A percentile compares a stretch with the other conserved stretches of the same genome.
phyloP scores from a whole-genome alignment of 805 yeast species.

The Cyberlindnera veronae region DNA sequence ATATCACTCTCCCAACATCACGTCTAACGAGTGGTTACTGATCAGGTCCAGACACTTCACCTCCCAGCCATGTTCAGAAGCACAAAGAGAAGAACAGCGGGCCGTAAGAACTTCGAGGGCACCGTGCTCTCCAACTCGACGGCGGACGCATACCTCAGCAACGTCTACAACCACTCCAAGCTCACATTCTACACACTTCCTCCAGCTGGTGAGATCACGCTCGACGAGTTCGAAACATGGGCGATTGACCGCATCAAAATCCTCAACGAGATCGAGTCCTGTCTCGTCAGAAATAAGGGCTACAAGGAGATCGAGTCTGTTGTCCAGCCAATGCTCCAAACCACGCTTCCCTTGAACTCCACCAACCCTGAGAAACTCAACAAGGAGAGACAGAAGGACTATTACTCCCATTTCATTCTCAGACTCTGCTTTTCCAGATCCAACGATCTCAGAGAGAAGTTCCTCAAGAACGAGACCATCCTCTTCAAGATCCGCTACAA shows the following conservation, averaged over 20 bases:
- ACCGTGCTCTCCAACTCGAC: conserved; percentile 28
- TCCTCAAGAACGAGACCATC: conserved; percentile 69
- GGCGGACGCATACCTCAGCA: conserved; percentile 34
- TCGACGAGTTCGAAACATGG: conserved; percentile 93
- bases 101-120: conserved; percentile 61
- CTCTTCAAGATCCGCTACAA: conserved; percentile 74
- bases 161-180: conserved; percentile 49
- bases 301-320: conserved; percentile 61
- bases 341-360: conserved; percentile 60
- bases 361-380: conserved; percentile 33
- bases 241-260: conserved; percentile 88
- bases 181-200: conserved; percentile 73
- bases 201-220: conserved; percentile 80
- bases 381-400: conserved; percentile 72
- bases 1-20: too few relatives aligned
- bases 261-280: conserved; percentile 78
- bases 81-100: conserved; percentile 69
- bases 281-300: conserved; percentile 58
- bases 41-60: not conserved
- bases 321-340: conserved; percentile 62
- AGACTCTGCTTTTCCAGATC: conserved; percentile 86
- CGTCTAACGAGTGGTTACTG: too few relatives aligned
- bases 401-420: conserved; percentile 85
- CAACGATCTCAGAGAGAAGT: conserved; percentile 77
- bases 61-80: conserved; percentile 59